Base-by-base conservation (phyloP, 495 filamentous ascomycete species). In the Astrothelium macrocarpum region DNA sequence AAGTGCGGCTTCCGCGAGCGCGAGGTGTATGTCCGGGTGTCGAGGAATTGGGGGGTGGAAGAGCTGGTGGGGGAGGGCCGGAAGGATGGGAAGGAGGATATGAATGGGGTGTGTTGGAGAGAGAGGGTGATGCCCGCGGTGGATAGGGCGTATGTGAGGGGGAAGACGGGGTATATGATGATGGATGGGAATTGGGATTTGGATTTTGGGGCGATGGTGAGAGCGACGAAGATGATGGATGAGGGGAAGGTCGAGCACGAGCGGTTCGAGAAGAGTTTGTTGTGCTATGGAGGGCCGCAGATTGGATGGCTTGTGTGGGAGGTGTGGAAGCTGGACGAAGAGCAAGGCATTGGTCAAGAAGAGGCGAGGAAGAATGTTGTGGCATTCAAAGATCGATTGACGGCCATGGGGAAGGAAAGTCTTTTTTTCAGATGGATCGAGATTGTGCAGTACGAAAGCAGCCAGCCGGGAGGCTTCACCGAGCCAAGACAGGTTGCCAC, bases 401-500 rank as follows among this genome's bases (percentile, higher is more conserved):
- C 82, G 2, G 78, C 78, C 1, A 75, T 91, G 71, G 88, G 88
- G 11, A 92, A 94, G 73, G 90, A 94, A 72, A 82, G 86, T 62
- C 72, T 95, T 9, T 95, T 95, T 75, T 94, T 86, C 74, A 81
- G 86, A 34, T 91, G 89, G 88, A 87, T 92, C 59, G 90, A 95
- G 76, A 73, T 94, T 62, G 79, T 95, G 43, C 90, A 95, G 73
- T 90, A 82, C 69, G 90, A 94, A 75, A 88, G 87, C 59, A 82
- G 81, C 32, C 81, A 80, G 64, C 84, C 89, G 0, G 90, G 86
- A 45, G 87, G 87, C 0, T 92, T 92, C 68, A 86, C 83, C 1
- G 88, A 91, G 75, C 73, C 79, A 26, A 79, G 62, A 62, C 62
- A 67, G 34, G 62, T 31, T 18, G 62, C 79, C 59, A 82, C 84